Conservation (phyloP, 495 filamentous ascomycete genomes). For the Alectoria sarmentosa region DNA sequence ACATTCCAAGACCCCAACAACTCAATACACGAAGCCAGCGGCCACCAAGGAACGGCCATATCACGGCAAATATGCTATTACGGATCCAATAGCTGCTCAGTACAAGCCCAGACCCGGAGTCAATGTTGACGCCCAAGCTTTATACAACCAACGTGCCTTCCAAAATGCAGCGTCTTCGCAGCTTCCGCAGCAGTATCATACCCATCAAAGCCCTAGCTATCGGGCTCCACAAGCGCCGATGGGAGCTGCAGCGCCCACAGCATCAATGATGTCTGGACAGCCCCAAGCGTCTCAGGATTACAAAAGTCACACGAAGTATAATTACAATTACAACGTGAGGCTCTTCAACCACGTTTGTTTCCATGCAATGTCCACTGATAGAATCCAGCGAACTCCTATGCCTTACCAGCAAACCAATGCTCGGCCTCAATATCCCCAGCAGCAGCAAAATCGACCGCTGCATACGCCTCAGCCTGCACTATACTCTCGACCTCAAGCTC, state of each 20-base stretch:
- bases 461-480: conserved; percentile 11
- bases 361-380: background rate
- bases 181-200: conserved; percentile 16
- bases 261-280: conserved; percentile 18
- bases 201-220: conserved; percentile 11
- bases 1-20: conserved; percentile 6
- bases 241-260: conserved; percentile 21
- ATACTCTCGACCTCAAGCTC: conserved; percentile 19
- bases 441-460: conserved; percentile 10
- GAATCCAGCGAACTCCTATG: conserved; percentile 1
- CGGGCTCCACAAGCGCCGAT: conserved; percentile 24
- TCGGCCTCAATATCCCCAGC: conserved; percentile 8
- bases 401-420: conserved; percentile 6
- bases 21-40: conserved; percentile 2
- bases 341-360: background rate
- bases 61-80: conserved; percentile 29
- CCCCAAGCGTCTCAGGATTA: conserved; percentile 9
- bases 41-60: conserved; percentile 25
- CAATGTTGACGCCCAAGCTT: conserved; percentile 22
- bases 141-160: conserved; percentile 22
- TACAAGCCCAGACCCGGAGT: conserved; percentile 19
- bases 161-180: conserved; percentile 16
- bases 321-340: conserved; percentile 14
- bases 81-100: conserved; percentile 19
- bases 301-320: conserved; percentile 2